phyloP scores from a whole-genome alignment of 176 grass and related monocot genomes.

The Rhynchospora tenuis region DNA sequence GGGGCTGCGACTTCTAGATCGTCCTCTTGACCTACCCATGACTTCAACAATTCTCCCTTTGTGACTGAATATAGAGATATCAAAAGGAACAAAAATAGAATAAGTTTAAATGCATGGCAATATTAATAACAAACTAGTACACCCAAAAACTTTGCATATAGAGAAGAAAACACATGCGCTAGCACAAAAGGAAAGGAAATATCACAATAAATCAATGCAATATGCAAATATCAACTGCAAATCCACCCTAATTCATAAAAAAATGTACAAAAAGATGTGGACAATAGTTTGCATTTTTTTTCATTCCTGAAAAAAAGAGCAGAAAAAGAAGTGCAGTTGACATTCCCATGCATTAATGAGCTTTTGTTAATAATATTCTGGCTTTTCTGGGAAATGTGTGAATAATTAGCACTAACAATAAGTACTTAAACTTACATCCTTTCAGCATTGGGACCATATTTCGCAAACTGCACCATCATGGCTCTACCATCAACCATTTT shows the following conservation, averaged over 20 bases:
- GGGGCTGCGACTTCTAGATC: constrained; percentile 88
- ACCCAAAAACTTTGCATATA: not conserved
- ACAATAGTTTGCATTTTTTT: not conserved
- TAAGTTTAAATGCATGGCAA: not conserved
- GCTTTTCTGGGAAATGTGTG: not conserved
- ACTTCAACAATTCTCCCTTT: constrained; percentile 79
- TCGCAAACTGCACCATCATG: constrained; percentile 99
- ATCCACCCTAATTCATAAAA: not conserved
- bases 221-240: not conserved
- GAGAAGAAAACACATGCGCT: not conserved
- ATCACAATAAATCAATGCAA: not conserved
- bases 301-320: not conserved
- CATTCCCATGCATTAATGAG: not conserved
- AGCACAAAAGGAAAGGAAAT: not conserved
- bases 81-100: constrained; percentile 9
- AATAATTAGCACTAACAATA: not conserved
- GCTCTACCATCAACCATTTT: constrained; percentile 77
- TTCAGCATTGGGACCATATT: constrained; percentile 94
- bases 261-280: not conserved
- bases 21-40: constrained; percentile 38
- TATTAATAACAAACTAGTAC: not conserved
- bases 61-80: constrained; percentile 38
- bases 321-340: not conserved
- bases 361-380: not conserved
- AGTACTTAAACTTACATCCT: constrained; percentile 54